These are phyloP conservation scores for Claviceps maximensis DNA, from an alignment of 2,329 filamentous ascomycete genomes.

Conservation along the genomic window DNA sequence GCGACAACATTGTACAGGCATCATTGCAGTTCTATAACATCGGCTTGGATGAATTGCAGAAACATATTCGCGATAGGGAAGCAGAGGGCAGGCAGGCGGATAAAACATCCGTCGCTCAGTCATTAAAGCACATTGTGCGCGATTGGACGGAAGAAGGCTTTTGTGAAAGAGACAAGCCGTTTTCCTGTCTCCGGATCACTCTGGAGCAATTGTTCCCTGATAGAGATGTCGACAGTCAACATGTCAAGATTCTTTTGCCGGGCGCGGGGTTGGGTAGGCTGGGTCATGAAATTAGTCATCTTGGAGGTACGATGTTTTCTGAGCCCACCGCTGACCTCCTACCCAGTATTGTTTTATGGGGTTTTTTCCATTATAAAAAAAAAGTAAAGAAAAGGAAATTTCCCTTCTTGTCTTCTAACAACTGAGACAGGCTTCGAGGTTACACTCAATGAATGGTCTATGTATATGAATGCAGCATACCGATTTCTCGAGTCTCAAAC, in stretches of 20 bases:
- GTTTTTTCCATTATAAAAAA: no score
- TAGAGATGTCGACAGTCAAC: not conserved
- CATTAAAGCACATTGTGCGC: slow-evolving; percentile 42
- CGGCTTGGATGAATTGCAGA: slow-evolving; percentile 28
- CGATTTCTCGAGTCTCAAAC: slow-evolving; percentile 29
- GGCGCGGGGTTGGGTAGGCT: slow-evolving; percentile 40
- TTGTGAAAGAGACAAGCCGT: slow-evolving; percentile 30
- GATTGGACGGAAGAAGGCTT: slow-evolving; percentile 40
- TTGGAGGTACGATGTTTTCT: slow-evolving; percentile 21
- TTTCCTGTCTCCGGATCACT: slow-evolving; percentile 24
- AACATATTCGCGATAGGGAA: slow-evolving; percentile 25
- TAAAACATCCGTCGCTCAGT: slow-evolving; percentile 34
- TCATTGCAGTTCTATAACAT: slow-evolving; percentile 35
- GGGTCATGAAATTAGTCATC: slow-evolving; percentile 33
- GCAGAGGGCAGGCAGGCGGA: slow-evolving; percentile 28
- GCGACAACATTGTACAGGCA: slow-evolving; percentile 29
- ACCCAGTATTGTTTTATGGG: no score
- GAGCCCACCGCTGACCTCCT: not conserved
- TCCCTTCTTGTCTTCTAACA: not conserved
- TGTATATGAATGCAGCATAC: slow-evolving; percentile 43
- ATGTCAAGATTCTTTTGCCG: slow-evolving; percentile 32
- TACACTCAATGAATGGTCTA: slow-evolving; percentile 43
- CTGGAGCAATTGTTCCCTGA: slow-evolving; percentile 20
- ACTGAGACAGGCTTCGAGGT: slow-evolving; percentile 30
- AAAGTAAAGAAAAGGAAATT: not conserved